These are phyloP conservation scores for Nothophytophthora sp. DNA, from an alignment of 352 stramenopile species.

Conservation along the genomic window DNA sequence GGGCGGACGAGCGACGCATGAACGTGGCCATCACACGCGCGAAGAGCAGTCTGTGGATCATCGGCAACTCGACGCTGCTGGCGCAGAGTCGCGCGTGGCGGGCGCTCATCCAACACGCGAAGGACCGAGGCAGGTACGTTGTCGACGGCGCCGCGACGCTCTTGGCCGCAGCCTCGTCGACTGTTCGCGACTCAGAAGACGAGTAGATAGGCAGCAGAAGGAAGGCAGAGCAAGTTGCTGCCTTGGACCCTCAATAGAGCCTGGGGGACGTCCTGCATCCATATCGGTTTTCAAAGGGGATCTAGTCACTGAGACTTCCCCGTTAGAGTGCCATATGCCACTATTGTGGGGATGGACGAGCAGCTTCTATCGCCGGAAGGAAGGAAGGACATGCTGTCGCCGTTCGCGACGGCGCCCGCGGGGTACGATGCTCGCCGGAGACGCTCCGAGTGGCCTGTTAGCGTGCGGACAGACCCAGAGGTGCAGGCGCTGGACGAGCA, in stretches of 20 bases:
- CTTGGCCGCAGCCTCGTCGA: slow-evolving; percentile 5
- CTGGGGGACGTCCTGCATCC: slow-evolving; percentile 14
- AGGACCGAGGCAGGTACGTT: slow-evolving; percentile 52
- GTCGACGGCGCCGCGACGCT: slow-evolving; percentile 22
- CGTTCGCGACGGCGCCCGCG: slow-evolving; percentile 1
- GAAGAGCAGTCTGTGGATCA: slow-evolving; percentile 93
- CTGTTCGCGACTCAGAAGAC: neutral
- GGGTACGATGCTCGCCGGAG: slow-evolving; percentile 49
- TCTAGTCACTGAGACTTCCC: too few species aligned
- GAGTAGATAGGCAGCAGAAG: slow-evolving; percentile 3
- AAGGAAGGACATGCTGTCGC: slow-evolving; percentile 14
- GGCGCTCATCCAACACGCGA: slow-evolving; percentile 66
- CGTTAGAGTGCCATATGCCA: too few species aligned
- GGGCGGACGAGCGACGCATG: slow-evolving; percentile 97
- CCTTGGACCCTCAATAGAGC: too few species aligned
- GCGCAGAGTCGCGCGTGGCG: slow-evolving; percentile 69
- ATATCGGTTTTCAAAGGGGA: slow-evolving; percentile 8
- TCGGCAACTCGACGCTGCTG: slow-evolving; percentile 74
- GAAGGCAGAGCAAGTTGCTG: too few species aligned
- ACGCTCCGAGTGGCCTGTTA: slow-evolving; percentile 54
- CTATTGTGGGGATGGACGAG: slow-evolving; percentile 1
- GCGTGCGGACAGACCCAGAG: slow-evolving; percentile 50
- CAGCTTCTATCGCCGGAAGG: too few species aligned
- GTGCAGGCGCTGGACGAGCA: slow-evolving; percentile 55
- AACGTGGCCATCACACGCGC: slow-evolving; percentile 99